A percentile compares a stretch with the other conserved stretches of the same genome.
phyloP scores from a whole-genome alignment of 495 filamentous ascomycete genomes.

The Parmelia sp. region DNA sequence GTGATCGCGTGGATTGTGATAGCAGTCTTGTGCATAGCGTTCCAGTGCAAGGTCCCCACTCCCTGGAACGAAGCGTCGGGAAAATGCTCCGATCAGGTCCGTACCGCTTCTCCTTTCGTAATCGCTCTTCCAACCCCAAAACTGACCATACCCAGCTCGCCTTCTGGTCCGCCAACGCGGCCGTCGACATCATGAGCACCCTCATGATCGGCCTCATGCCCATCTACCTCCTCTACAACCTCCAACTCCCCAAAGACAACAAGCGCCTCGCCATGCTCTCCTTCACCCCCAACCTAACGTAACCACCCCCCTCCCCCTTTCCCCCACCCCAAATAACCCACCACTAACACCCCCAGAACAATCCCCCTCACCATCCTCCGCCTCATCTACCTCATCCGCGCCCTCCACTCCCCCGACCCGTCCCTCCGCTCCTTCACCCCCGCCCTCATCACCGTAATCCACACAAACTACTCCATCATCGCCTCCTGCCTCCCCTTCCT shows the following conservation, averaged over 20 bases:
- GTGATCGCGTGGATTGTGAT: neutral
- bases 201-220: neutral
- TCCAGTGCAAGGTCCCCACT: neutral
- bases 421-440: neutral
- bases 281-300: constrained; percentile 5
- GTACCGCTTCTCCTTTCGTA: neutral
- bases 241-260: neutral
- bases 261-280: neutral
- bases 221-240: neutral
- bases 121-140: neutral
- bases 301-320: too few relatives aligned
- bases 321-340: too few relatives aligned
- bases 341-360: neutral
- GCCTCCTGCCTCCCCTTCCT: constrained; percentile 4
- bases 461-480: constrained; percentile 1
- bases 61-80: neutral
- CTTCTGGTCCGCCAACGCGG: neutral
- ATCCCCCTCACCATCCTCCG: constrained; percentile 7
- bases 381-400: constrained; percentile 5
- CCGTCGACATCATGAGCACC: neutral
- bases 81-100: neutral
- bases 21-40: neutral
- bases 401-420: constrained; percentile 2
- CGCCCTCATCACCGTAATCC: neutral
- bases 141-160: neutral